A percentile compares a stretch with the other conserved stretches of the same genome.
Evolutionary conservation across 345 rosid genomes (phyloP).

Genomic region (Cochlearia excelsa): DNA sequence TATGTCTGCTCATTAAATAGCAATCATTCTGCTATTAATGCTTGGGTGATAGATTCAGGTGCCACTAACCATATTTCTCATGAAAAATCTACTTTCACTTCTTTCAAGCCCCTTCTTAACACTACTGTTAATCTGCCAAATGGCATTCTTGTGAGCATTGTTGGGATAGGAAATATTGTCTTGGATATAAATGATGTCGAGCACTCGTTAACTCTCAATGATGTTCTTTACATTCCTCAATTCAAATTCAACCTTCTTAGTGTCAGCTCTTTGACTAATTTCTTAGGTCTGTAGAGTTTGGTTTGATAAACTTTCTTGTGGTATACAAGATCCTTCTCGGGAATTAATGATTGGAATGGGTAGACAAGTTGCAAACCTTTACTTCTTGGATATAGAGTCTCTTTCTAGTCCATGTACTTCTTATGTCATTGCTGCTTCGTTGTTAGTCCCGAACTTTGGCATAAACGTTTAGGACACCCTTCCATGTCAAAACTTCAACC

Average conservation of each 20-base stretch:
- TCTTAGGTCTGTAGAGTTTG: background rate
- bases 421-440: background rate
- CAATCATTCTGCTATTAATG: background rate
- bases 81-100: background rate
- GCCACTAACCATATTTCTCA: background rate
- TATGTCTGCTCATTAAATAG: background rate
- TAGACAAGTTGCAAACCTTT: background rate
- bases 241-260: background rate
- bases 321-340: background rate
- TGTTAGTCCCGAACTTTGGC: background rate
- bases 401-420: background rate
- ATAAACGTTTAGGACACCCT: background rate
- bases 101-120: background rate
- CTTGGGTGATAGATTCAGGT: background rate
- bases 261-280: background rate
- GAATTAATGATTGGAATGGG: constrained; percentile 1
- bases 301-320: background rate
- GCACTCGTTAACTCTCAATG: accelerated
- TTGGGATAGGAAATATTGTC: background rate
- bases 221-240: background rate
- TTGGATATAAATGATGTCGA: too few species aligned
- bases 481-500: background rate
- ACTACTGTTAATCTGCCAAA: background rate
- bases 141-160: background rate
- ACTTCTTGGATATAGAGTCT: background rate